Base-by-base conservation (phyloP, 495 filamentous ascomycete genomes). In the Aspergillus affinis region DNA sequence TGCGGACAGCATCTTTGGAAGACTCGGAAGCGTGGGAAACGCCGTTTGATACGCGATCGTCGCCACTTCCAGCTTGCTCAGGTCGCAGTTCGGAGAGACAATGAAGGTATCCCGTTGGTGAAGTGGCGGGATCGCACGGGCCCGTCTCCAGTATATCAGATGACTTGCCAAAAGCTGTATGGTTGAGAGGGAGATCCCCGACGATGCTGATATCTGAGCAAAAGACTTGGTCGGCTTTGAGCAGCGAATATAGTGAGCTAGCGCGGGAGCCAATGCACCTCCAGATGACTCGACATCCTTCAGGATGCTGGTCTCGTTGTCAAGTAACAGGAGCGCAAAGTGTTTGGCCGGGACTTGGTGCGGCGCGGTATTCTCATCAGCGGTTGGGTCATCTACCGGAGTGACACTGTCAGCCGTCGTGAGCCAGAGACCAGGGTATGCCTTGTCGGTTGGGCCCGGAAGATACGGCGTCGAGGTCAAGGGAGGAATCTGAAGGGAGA, bases 31-130 rank as follows among this genome's bases (percentile, higher is more conserved):
- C 0, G 91, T 86, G 0, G 93, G 90, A 62, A 98, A 98, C 4
- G 84, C 77, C 18, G 81, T 75, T 17, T 88, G 82, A 78, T 91
- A 98, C 2, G 84, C 81, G n/a, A 82, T 75, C 19, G 85, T 86
- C 3, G 91, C 89, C n/a, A 81, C 73, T 36, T 86, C 83, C 0
- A 97, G 79, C 52, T 88, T 86, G 61, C 81, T 81, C 68, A 91
- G 81, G 64, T 96, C 90, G 53, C 91, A 92, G 70, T 96, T 96
- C 0, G 93, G 94, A 21, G 90, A 94, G 30, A 96, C 86, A 26
- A 97, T 89, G 72, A 97, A 98, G n/a, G 86, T 91, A 69, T 98
- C 91, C 32, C 93, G 80, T 36, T 88, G 88, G 63, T 97, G 91
- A 15, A 98, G 82, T 2, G 94, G 94, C 12, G 92, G 90, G 58